Percentiles rank a stretch among this genome's conserved stretches.
These are phyloP conservation scores for Austroboletus sp. DNA, from an alignment of 1,284 basidiomycete genomes.

Conservation along the genomic window DNA sequence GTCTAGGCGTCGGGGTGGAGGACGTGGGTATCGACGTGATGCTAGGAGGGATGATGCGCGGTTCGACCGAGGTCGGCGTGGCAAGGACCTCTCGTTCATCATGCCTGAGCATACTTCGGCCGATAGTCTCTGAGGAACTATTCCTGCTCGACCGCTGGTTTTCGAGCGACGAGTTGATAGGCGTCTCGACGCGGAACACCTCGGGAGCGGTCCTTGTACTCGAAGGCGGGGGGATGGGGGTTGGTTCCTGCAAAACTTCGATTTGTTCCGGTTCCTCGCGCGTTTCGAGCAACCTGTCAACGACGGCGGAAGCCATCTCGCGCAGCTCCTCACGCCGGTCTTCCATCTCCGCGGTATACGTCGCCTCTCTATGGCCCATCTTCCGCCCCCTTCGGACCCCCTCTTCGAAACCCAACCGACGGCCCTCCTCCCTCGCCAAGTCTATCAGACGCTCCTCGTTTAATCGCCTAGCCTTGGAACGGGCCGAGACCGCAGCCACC, in stretches of 20 bases:
- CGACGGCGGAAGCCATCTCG: conserved; percentile 18
- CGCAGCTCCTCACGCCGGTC: conserved; percentile 16
- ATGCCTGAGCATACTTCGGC: too few relatives aligned
- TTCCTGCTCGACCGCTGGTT: conserved; percentile 16
- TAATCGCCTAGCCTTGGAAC: conserved; percentile 42
- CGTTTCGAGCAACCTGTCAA: conserved; percentile 26
- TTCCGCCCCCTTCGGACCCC: conserved; percentile 46
- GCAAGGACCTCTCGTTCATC: conserved; percentile 12
- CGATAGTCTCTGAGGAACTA: neutral
- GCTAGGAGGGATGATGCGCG: conserved; percentile 10
- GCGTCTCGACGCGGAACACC: conserved; percentile 22
- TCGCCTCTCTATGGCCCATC: conserved; percentile 30
- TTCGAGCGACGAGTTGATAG: conserved; percentile 19
- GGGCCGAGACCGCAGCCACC: conserved; percentile 39
- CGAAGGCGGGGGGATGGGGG: conserved; percentile 18
- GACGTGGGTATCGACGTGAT: conserved; percentile 8
- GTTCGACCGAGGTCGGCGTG: conserved; percentile 3
- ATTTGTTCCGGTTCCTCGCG: conserved; percentile 22
- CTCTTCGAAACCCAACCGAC: conserved; percentile 47
- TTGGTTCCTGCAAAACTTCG: conserved; percentile 14
- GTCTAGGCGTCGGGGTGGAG: conserved; percentile 15
- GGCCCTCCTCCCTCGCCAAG: conserved; percentile 49
- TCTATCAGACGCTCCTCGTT: conserved; percentile 43
- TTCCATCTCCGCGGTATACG: conserved; percentile 11
- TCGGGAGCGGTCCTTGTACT: conserved; percentile 19